phyloP scores from a whole-genome alignment of 495 filamentous ascomycete genomes.

The Cenococcum geophilum region DNA sequence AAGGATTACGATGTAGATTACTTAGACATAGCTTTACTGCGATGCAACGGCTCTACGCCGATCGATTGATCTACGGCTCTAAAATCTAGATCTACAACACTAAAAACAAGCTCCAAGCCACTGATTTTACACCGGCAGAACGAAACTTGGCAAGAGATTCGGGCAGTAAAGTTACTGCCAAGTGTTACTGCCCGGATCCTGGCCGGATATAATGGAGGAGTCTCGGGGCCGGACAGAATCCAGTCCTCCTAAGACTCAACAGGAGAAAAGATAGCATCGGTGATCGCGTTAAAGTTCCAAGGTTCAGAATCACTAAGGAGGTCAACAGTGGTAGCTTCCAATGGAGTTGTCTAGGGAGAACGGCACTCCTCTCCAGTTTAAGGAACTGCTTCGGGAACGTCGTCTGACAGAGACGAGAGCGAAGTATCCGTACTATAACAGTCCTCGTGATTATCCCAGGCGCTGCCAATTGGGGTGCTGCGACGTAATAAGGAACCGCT shows the following conservation, averaged over 20 bases:
- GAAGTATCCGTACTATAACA: slow-evolving; percentile 2
- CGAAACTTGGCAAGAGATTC: too few species aligned
- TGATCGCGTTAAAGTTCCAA: slow-evolving; percentile 1
- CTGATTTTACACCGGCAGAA: too few species aligned
- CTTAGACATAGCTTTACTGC: too few species aligned
- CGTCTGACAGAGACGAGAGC: slow-evolving; percentile 2
- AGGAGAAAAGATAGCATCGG: neutral
- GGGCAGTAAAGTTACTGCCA: too few species aligned
- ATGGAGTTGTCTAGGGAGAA: slow-evolving; percentile 1
- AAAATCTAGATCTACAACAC: too few species aligned
- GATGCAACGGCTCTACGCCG: too few species aligned
- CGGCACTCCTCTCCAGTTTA: neutral
- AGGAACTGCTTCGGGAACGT: slow-evolving; percentile 1
- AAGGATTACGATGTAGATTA: too few species aligned
- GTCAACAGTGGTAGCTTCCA: neutral
- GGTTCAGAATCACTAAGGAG: slow-evolving; percentile 1
- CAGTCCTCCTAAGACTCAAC: neutral
- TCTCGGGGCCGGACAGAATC: neutral
- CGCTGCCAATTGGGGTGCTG: neutral
- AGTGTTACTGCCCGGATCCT: too few species aligned
- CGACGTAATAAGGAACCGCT: neutral
- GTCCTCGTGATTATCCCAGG: neutral
- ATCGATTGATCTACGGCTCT: too few species aligned
- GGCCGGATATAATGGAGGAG: neutral
- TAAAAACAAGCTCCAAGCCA: too few species aligned